Evolutionary conservation across 23 red algal genomes (phyloP).

Genomic region (Gracilaria gracilis): DNA sequence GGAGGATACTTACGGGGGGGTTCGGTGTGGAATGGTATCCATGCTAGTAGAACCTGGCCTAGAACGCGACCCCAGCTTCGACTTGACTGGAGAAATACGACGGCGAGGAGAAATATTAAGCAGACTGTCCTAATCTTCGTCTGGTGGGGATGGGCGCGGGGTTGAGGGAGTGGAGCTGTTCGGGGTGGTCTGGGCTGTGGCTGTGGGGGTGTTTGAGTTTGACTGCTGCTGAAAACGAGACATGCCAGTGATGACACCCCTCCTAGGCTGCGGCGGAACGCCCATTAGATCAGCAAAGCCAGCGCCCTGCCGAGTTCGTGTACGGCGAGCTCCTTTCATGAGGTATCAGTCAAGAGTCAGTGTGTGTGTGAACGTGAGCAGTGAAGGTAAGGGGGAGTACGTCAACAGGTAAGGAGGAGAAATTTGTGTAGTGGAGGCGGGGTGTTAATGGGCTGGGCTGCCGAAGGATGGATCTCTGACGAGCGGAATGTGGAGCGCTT

Average conservation of each 20-base stretch:
- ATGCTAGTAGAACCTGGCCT: constrained; percentile 9
- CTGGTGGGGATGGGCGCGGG: constrained; percentile 24
- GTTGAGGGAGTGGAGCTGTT: constrained; percentile 33
- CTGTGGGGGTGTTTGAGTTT: constrained; percentile 1
- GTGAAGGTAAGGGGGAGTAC: not conserved
- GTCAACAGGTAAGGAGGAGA: not conserved
- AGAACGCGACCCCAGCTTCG: constrained; percentile 26
- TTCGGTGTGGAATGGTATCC: constrained; percentile 3
- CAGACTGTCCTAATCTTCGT: constrained; percentile 53
- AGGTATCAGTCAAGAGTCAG: constrained; percentile 26
- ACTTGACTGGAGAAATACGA: constrained; percentile 41
- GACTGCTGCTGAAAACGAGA: constrained; percentile 25
- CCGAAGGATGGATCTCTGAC: not conserved
- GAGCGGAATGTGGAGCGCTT: not conserved
- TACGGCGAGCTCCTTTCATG: constrained; percentile 72
- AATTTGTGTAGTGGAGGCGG: not conserved
- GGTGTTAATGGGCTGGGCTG: not conserved
- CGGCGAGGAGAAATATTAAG: constrained; percentile 39
- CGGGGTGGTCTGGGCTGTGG: constrained; percentile 14
- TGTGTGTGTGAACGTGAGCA: not conserved
- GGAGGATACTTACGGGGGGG: not conserved
- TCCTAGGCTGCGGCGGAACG: not conserved
- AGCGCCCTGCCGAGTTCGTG: constrained; percentile 21
- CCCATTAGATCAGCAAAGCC: constrained; percentile 63
- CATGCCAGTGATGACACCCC: constrained; percentile 53